These are phyloP conservation scores for Fragaria iinumae DNA, from an alignment of 306 rosid species.

Conservation along the genomic window DNA sequence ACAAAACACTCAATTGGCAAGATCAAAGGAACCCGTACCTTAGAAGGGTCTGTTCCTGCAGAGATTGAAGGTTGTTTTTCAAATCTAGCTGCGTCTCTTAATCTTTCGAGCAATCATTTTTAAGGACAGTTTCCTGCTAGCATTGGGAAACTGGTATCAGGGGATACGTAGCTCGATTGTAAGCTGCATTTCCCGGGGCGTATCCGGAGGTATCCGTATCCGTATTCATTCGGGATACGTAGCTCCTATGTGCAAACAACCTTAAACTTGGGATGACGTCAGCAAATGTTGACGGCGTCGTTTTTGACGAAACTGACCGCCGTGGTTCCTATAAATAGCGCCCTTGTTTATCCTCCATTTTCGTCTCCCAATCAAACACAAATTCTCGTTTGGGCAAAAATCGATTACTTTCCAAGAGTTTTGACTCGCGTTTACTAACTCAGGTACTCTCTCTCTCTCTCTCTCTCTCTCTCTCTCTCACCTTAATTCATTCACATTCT, in stretches of 20 bases:
- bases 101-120: constrained; percentile 17
- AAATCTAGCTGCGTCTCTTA: constrained; percentile 20
- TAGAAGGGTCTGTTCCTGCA: too few relatives aligned
- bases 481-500: too few relatives aligned
- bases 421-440: neutral
- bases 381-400: neutral
- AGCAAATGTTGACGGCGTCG: neutral
- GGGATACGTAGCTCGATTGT: constrained; percentile 21
- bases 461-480: neutral
- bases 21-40: too few relatives aligned
- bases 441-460: neutral
- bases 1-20: too few relatives aligned
- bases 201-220: neutral
- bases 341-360: neutral
- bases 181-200: constrained; percentile 20
- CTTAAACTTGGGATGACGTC: neutral
- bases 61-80: neutral
- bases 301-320: neutral
- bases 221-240: too few relatives aligned
- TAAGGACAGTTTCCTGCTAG: constrained; percentile 24
- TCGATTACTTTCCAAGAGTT: neutral
- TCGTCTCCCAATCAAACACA: neutral
- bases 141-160: constrained; percentile 22
- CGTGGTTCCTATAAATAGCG: neutral
- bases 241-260: too few relatives aligned